Base-by-base conservation (phyloP, 1,284 basidiomycete genomes). In the Naganishia sp. region DNA sequence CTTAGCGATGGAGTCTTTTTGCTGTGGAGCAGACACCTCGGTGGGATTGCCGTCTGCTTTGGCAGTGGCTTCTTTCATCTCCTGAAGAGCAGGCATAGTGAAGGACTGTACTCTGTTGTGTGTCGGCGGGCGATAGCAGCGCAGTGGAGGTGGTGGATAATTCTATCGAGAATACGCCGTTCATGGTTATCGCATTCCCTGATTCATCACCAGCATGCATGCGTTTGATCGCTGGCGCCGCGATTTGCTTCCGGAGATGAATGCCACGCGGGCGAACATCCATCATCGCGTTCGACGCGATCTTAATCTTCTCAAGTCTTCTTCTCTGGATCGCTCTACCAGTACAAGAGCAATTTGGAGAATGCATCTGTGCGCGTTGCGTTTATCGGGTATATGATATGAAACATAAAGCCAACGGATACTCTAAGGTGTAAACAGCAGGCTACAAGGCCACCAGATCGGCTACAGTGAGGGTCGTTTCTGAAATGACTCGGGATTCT, bases 381-480 rank as follows among this genome's bases (percentile, higher is more conserved):
- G 28, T 39, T 39, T 39, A 39, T 9, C 35, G 58, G 47, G 47
- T 61, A 61, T 61, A 61, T 61, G 31, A 25, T 61, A 46, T 42
- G 35, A 61, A 61, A 61, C 58, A 23, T 28, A 47, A 9, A 28
- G 25, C 47, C 58, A 25, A 31, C 47, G 47, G 41, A 51, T 51
- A 42, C 47, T 61, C 58, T 61, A 61, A 39, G 32, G 45, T 61
- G 47, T 35, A 31, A 54, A 51, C 25, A 51, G 35, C 50, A 61
- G 47, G 47, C 47, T 31, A 35, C 58, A 39, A 51, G 41, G 50
- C 35, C 39, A 47, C 58, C 52, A 61, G 42, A 47, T 28, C 58
- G 58, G 58, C 58, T 61, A 61, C 58, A 61, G 58, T 61, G 47
- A 61, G 49, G 47, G 39, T 49, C 25, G 47, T 51, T 51, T 61